phyloP scores from a whole-genome alignment of 192 early-diverging fungal genomes.

The Gonapodya sp. region DNA sequence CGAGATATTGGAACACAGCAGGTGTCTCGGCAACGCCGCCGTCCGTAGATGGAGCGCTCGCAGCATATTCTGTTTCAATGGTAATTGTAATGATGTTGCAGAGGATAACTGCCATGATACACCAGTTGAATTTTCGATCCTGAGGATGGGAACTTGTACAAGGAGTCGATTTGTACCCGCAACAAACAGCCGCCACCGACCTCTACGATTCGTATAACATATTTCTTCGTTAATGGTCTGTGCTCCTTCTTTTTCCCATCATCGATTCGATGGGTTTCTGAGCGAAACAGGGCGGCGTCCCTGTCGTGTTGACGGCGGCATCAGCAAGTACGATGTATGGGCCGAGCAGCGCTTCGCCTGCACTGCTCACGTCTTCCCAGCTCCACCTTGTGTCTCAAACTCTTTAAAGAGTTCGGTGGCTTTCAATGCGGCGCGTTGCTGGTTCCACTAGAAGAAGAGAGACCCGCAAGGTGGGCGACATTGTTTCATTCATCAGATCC shows the following conservation, averaged over 20 bases:
- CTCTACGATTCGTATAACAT: background rate
- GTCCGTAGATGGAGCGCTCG: background rate
- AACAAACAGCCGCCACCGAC: background rate
- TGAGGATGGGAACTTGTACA: background rate
- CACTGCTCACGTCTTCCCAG: background rate
- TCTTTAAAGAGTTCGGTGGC: background rate
- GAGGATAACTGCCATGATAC: constrained; percentile 14
- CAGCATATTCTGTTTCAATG: constrained; percentile 6
- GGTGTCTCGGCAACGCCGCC: constrained; percentile 1
- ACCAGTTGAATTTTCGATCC: background rate
- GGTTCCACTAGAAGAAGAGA: background rate
- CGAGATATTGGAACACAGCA: constrained; percentile 9
- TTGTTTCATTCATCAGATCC: no score
- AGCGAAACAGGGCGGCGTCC: background rate
- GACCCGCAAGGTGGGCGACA: no score
- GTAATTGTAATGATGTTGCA: constrained; percentile 16
- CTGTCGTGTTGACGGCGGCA: no score
- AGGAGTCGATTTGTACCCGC: background rate
- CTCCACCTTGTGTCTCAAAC: background rate
- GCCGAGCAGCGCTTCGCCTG: no score
- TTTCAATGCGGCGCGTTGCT: background rate
- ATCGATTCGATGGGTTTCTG: background rate
- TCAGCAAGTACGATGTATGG: no score
- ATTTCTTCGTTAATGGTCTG: background rate
- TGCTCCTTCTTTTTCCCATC: background rate